Percentiles rank a stretch among this genome's conserved stretches.
phyloP scores from a whole-genome alignment of 176 grass and related monocot genomes.

The Musa troglodytarum region DNA sequence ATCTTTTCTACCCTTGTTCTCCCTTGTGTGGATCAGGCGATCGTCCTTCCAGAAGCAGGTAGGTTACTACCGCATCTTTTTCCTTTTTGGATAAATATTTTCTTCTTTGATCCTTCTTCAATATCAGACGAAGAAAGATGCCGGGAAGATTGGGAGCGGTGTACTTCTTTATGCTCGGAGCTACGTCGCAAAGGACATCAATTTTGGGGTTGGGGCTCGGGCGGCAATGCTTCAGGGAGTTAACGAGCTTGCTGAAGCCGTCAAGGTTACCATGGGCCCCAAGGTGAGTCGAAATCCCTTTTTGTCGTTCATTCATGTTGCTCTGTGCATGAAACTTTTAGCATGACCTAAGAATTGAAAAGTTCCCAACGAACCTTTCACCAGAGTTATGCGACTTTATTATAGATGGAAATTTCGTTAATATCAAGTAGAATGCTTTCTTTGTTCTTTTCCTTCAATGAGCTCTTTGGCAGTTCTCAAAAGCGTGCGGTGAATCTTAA shows the following conservation, averaged over 20 bases:
- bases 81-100: not conserved
- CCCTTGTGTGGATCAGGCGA: not conserved
- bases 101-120: not conserved
- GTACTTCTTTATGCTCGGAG: conserved; percentile 27
- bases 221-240: conserved; percentile 64
- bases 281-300: conserved; percentile 30
- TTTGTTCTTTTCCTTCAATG: not conserved
- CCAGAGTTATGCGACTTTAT: too few species aligned
- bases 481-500: not conserved
- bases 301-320: not conserved
- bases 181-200: conserved; percentile 61
- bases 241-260: conserved; percentile 66
- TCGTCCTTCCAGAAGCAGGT: not conserved
- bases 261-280: conserved; percentile 80
- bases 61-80: not conserved
- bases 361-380: not conserved
- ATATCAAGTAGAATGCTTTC: not conserved
- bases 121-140: not conserved
- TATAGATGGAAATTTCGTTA: too few species aligned
- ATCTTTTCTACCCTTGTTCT: not conserved
- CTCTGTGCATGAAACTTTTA: conserved; percentile 7
- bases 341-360: not conserved
- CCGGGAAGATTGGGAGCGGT: conserved; percentile 28
- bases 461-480: not conserved
- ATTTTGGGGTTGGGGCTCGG: conserved; percentile 46